Evolutionary conservation across 768 basidiomycete genomes (phyloP), one percentile per base, ranked within the genome.

Genomic region (Tulasnella sp.): DNA sequence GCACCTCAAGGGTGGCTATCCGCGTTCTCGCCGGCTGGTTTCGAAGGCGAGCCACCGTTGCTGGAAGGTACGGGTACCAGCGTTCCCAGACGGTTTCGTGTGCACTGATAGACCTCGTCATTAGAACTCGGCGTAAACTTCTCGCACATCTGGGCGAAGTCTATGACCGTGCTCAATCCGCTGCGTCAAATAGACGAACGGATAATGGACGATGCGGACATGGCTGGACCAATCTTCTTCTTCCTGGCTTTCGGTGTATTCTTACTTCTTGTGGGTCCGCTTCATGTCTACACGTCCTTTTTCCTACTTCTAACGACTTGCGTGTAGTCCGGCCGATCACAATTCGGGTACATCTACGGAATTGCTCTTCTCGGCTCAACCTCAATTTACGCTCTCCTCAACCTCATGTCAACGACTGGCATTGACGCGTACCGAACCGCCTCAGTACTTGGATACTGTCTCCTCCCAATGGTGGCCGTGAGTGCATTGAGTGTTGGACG

Each of bases 161-260:
- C 95, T 29, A 81, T 95, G 81, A 95, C 97, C 0, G 97, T 98
- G 8, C 87, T 99, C 67, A 98, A 99, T 77, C 97, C 97, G 3
- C 82, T 98, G 26, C 85, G 87, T 72, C 84, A 83, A 66, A 87
- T 95, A 37, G 90, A 97, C 74, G 92, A 90, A 75, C 90, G 86
- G 72, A 98, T 99, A 73, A 99, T 99, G 97, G 97, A 99, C 80
- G 97, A 99, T 77, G 95, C 96, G 26, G 97, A 99, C 81, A 85
- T 99, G 36, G 95, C 96, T 9, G 97, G 97, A 0, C 97, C 97
- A 9, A 86, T 98, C 62, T 87, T 98, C 5, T 98, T 98, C 82
- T 90, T 90, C 78, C 93, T 98, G 79, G 92, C 92, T 77, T 98
- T 98, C 79, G 97, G 90, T 14, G 90, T 91, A 47, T 94, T 91